These are phyloP conservation scores for Drechmeria coniospora DNA, from an alignment of 2,329 filamentous ascomycete species.

Conservation along the genomic window DNA sequence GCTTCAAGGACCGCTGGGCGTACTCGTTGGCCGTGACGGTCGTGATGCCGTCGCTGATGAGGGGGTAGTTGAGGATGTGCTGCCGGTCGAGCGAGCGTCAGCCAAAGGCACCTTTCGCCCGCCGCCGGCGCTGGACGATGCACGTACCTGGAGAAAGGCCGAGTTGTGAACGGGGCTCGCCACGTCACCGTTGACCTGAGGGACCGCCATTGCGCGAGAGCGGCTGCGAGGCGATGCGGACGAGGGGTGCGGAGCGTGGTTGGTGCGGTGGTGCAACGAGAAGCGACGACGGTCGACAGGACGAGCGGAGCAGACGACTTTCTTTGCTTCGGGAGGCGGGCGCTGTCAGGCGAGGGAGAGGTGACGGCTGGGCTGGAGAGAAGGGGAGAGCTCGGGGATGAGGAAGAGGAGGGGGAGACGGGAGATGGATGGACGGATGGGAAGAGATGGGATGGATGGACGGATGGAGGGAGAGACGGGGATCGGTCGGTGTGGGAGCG, in stretches of 20 bases:
- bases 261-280: conserved; percentile 1
- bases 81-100: conserved; percentile 18
- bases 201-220: conserved; percentile 17
- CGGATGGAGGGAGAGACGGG: too few relatives aligned
- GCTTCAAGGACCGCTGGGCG: conserved; percentile 66
- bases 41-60: conserved; percentile 63
- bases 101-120: too few relatives aligned
- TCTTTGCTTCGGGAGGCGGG: too few relatives aligned
- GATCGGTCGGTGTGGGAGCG: too few relatives aligned
- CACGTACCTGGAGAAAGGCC: conserved; percentile 32
- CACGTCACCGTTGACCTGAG: conserved; percentile 36
- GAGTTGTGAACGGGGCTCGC: conserved; percentile 26
- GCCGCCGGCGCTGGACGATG: background rate
- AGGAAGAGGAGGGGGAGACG: background rate
- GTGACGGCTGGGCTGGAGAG: too few relatives aligned
- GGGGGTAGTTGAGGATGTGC: conserved; percentile 75
- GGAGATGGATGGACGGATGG: background rate
- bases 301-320: too few relatives aligned
- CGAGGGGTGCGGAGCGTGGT: too few relatives aligned
- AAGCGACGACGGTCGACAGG: background rate
- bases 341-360: too few relatives aligned
- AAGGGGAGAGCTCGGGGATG: background rate
- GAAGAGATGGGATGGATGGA: too few relatives aligned
- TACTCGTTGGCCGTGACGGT: conserved; percentile 70
- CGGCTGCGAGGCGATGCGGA: too few relatives aligned